Base-by-base conservation (phyloP, 2,329 filamentous ascomycete species). In the Pseudopithomyces maydicus region DNA sequence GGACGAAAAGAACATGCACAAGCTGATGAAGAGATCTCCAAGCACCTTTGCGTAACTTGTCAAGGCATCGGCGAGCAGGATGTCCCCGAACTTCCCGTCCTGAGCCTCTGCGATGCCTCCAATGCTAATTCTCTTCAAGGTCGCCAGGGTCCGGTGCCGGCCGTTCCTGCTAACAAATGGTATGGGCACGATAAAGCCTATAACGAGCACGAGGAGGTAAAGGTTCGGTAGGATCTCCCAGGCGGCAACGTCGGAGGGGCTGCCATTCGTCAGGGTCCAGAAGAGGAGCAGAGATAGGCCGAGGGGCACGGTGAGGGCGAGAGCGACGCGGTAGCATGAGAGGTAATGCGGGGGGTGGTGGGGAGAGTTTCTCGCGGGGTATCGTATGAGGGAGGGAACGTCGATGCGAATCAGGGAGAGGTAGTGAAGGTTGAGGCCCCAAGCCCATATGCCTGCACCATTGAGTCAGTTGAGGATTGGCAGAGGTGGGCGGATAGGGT, bases 31-130 rank as follows among this genome's bases (percentile, higher is more conserved):
- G 12, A 97, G 79, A 75, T 99, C 95, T 22, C 89, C 94, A 26
- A 96, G 82, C 29, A 97, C 90, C 76, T 96, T 97, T 59, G 94
- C 89, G 75, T 98, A 99, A 69, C 91, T 96, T 41, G 95, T 99
- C 66, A 98, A 79, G 54, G 92, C 94, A 83, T 99, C 95, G 33
- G 95, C 93, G 17, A 99, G 85, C 56, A 99, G 79, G 51, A 98
- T 90, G 73, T 99, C 95, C 54, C 92, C 94, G 69, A 98, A 98
- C 72, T 96, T 97, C 53, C 94, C 92, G 75, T 97, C 90, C 65
- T 90, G 86, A 0, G 90, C 82, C 76, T 94, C 89, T 14, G 95
- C 94, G 22, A 99, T 83, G 0, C 94, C 93, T 22, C 95, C 95
- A 42, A 97, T 80, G 66, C 86, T 86, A 58, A 98, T 87, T 55